These are phyloP conservation scores for Russula dissimulans DNA, from an alignment of 768 basidiomycete species.

Conservation along the genomic window DNA sequence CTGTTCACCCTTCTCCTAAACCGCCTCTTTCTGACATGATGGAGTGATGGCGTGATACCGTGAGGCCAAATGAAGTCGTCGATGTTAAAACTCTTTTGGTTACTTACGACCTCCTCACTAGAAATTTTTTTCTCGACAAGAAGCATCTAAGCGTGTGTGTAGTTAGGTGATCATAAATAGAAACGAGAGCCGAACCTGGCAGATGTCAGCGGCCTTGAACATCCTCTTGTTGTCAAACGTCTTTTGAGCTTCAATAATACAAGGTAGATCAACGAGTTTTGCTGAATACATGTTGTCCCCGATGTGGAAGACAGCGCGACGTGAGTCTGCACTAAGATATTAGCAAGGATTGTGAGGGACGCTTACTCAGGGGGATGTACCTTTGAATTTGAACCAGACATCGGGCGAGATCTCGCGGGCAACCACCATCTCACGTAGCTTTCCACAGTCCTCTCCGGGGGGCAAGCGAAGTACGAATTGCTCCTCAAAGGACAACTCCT, in stretches of 20 bases:
- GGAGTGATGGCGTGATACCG: constrained; percentile 88
- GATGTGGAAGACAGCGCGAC: constrained; percentile 83
- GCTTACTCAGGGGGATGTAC: constrained; percentile 31
- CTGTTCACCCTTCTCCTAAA: constrained; percentile 86
- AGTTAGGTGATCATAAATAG: constrained; percentile 11
- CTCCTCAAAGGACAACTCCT: constrained; percentile 92
- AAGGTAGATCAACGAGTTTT: constrained; percentile 93
- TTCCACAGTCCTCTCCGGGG: constrained; percentile 72
- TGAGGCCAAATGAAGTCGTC: constrained; percentile 98
- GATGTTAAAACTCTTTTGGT: constrained; percentile 68
- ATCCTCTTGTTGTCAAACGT: constrained; percentile 93
- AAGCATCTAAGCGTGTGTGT: constrained; percentile 61
- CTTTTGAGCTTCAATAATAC: constrained; percentile 91
- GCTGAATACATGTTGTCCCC: constrained; percentile 74
- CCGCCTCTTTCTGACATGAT: constrained; percentile 81
- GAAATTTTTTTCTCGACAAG: constrained; percentile 72
- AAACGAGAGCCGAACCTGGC: constrained; percentile 53
- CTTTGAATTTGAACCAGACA: constrained; percentile 96
- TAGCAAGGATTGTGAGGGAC: neutral
- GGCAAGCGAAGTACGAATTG: constrained; percentile 92
- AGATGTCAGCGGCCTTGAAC: constrained; percentile 98
- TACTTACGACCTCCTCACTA: constrained; percentile 54
- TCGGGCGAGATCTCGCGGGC: constrained; percentile 72
- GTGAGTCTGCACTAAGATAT: constrained; percentile 52
- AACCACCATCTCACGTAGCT: constrained; percentile 71